These are phyloP conservation scores for Zygotorulaspora danielsina DNA, from an alignment of 805 yeast genomes.

Conservation along the genomic window DNA sequence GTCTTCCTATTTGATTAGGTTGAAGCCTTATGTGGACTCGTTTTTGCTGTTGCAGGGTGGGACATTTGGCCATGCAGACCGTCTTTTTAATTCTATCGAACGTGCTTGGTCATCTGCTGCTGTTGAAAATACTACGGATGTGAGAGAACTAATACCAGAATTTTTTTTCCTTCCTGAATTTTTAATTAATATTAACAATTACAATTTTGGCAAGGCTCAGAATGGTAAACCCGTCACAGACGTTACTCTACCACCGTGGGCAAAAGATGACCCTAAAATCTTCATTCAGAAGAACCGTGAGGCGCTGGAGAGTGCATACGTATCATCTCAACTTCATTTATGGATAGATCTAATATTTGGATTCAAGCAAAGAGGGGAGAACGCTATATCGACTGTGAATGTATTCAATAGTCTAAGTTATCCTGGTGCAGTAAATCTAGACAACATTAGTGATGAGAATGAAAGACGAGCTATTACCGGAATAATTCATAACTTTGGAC, in stretches of 20 bases:
- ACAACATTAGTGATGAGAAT: constrained; percentile 63
- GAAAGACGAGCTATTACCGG: constrained; percentile 77
- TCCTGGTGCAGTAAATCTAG: constrained; percentile 77
- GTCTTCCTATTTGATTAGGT: constrained; percentile 68
- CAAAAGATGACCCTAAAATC: constrained; percentile 66
- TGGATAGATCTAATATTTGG: constrained; percentile 91
- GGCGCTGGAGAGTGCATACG: constrained; percentile 80
- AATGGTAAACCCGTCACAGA: constrained; percentile 51
- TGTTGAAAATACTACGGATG: constrained; percentile 77
- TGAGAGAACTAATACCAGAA: constrained; percentile 82
- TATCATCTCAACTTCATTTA: constrained; percentile 65
- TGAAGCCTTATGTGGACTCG: constrained; percentile 78
- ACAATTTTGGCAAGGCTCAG: constrained; percentile 69
- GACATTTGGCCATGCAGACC: constrained; percentile 81
- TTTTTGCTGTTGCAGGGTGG: constrained; percentile 81
- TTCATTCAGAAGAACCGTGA: constrained; percentile 74
- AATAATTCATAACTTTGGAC: constrained; percentile 88
- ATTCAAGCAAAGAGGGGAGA: constrained; percentile 65
- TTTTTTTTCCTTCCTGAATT: constrained; percentile 81
- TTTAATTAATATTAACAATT: constrained; percentile 57
- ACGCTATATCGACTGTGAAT: constrained; percentile 62
- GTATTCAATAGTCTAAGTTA: constrained; percentile 83
- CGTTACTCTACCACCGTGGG: constrained; percentile 81
- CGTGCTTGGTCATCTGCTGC: constrained; percentile 82
- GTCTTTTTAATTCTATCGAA: constrained; percentile 69